Base-by-base conservation (phyloP, 2,329 filamentous ascomycete genomes). In the Beauveria caledonica region DNA sequence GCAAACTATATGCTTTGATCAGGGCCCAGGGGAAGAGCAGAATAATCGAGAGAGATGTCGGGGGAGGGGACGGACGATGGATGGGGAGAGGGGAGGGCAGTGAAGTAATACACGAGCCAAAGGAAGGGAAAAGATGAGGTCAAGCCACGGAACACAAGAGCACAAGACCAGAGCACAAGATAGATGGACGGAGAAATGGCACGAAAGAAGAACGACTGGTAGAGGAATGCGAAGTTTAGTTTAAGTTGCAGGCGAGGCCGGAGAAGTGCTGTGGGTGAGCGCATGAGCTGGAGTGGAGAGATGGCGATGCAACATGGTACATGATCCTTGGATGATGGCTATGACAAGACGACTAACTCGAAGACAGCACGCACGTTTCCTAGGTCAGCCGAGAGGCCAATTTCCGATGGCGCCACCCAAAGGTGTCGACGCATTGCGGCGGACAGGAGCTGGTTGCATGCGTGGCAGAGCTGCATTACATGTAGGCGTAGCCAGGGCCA, bases 381-480 rank as follows among this genome's bases (percentile, higher is more conserved):
- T 27, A 33, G 50, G 42, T 39, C 40, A 53, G 42, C 33, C n/a
- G 29, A 27, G 21, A 53, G 58, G 27, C 33, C 58, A 60, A 60
- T 60, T 60, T 60, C 58, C 58, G 49, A 21, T 53, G 49, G 58
- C 49, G 58, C 58, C 58, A 60, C 58, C 21, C 21, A 5, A 17
- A 33, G 29, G 56, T 40, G 27, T 59, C 57, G 57, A 59, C 25
- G 48, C 57, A 59, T 59, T 7, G 57, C 57, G 25, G 45, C 39
- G 25, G 46, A 42, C 55, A 39, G 27, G 36, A 51, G 45, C 46
- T 51, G 44, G 44, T 25, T 48, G 42, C 27, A 46, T 48, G 44
- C 29, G 11, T 49, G 27, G 54, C 19, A 49, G 44, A 39, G 33
- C 33, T 36, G 33, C 33, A 27, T n/a, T 21, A 48, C 27, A 19